Evolutionary conservation across 805 yeast genomes (phyloP).

Genomic region (Saturnispora sekii): DNA sequence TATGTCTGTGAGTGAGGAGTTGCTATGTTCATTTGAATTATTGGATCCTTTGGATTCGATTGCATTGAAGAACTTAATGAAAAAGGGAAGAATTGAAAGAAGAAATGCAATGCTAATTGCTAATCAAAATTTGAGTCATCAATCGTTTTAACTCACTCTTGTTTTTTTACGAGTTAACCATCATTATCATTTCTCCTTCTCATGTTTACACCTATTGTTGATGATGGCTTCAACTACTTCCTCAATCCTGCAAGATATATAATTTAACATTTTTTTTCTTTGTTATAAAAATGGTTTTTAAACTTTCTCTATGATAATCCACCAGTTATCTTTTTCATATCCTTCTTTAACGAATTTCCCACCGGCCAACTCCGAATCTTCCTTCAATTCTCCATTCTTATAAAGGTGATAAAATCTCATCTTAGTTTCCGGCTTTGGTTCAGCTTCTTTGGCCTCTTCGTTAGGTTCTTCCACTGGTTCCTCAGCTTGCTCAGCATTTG

Average conservation of each 20-base stretch:
- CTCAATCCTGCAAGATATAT: no score
- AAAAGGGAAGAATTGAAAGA: constrained; percentile 83
- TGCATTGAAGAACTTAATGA: constrained; percentile 91
- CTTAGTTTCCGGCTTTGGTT: constrained; percentile 38
- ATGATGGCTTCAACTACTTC: constrained; percentile 6
- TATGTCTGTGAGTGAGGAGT: constrained; percentile 90
- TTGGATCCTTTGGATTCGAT: constrained; percentile 89
- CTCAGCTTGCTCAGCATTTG: neutral
- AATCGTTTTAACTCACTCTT: constrained; percentile 2
- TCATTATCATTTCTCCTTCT: constrained; percentile 6
- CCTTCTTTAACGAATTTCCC: constrained; percentile 60
- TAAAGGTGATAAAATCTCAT: constrained; percentile 87
- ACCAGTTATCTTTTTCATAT: constrained; percentile 94
- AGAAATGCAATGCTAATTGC: constrained; percentile 38
- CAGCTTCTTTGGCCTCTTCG: constrained; percentile 12
- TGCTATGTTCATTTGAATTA: constrained; percentile 85
- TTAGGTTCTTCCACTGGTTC: constrained; percentile 19
- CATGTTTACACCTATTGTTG: neutral
- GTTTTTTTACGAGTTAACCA: neutral
- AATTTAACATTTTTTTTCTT: neutral
- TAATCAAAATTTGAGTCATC: constrained; percentile 1
- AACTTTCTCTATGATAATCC: constrained; percentile 43
- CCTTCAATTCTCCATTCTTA: constrained; percentile 69
- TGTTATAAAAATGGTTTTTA: constrained; percentile 7
- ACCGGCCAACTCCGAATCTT: constrained; percentile 64